phyloP scores from a whole-genome alignment of 1,139 yeast species.

The Entelexis paramagnoliae region DNA sequence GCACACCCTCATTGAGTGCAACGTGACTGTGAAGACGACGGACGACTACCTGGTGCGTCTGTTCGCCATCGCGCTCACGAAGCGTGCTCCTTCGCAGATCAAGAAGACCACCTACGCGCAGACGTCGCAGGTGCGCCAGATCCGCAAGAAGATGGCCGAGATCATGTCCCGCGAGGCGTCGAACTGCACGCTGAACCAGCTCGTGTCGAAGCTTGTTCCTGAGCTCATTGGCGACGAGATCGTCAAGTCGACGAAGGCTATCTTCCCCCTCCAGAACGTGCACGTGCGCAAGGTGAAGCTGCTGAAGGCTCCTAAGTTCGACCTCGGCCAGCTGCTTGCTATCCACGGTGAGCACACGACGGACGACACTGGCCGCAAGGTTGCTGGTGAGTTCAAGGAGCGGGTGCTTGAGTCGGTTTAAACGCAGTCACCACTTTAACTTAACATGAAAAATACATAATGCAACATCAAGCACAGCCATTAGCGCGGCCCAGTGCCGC shows the following conservation, averaged over 20 bases:
- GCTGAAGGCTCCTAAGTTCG: slow-evolving; percentile 86
- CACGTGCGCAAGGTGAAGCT: slow-evolving; percentile 87
- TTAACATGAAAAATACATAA: slow-evolving; percentile 10
- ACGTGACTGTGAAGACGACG: slow-evolving; percentile 83
- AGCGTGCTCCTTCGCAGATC: slow-evolving; percentile 79
- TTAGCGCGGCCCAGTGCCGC: too few species aligned
- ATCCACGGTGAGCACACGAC: slow-evolving; percentile 77
- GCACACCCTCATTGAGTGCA: slow-evolving; percentile 87
- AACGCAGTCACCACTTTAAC: slow-evolving; percentile 24
- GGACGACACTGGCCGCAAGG: slow-evolving; percentile 88
- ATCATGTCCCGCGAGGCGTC: slow-evolving; percentile 79
- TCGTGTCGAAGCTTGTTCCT: slow-evolving; percentile 79
- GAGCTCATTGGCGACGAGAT: slow-evolving; percentile 88
- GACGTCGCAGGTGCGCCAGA: slow-evolving; percentile 77
- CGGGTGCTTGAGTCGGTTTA: slow-evolving; percentile 79
- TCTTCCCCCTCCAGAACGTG: slow-evolving; percentile 84
- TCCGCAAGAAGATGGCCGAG: slow-evolving; percentile 78
- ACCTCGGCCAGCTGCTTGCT: slow-evolving; percentile 76
- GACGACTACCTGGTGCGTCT: slow-evolving; percentile 84
- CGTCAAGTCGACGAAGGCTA: slow-evolving; percentile 72
- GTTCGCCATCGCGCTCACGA: slow-evolving; percentile 87
- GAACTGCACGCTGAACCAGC: slow-evolving; percentile 75
- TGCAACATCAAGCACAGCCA: slow-evolving; percentile 7
- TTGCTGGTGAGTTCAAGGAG: slow-evolving; percentile 78
- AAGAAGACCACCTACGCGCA: slow-evolving; percentile 89